Evolutionary conservation across 208 protist genomes (phyloP).

Genomic region (Acanthamoeba culbertsoni): DNA sequence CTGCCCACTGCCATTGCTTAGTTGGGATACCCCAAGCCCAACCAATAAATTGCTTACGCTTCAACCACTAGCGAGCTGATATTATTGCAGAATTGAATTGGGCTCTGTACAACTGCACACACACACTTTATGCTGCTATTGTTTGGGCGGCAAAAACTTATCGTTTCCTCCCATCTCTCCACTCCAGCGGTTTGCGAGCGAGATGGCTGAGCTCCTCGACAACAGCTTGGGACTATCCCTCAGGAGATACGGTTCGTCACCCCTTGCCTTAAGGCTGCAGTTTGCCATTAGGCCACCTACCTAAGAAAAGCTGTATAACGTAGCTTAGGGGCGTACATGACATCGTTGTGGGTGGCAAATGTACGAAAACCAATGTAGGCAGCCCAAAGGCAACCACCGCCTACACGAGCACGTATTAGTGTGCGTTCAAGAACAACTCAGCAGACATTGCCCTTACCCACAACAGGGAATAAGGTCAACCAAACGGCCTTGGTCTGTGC

Average conservation of each 20-base stretch:
- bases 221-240: neutral
- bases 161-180: neutral
- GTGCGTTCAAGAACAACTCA: too few relatives aligned
- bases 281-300: too few relatives aligned
- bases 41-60: too few relatives aligned
- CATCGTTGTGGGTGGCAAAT: constrained; percentile 18
- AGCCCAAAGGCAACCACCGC: neutral
- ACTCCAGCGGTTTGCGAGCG: neutral
- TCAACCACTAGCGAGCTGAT: too few relatives aligned
- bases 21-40: too few relatives aligned
- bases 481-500: constrained; percentile 13
- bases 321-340: neutral
- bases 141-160: neutral
- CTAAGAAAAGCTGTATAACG: neutral
- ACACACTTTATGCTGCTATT: too few relatives aligned
- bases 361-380: constrained; percentile 1
- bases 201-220: neutral
- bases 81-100: too few relatives aligned
- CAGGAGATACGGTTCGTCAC: neutral
- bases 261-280: neutral
- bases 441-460: too few relatives aligned
- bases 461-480: constrained; percentile 10
- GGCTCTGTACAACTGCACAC: neutral
- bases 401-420: too few relatives aligned
- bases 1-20: too few relatives aligned